Conservation (phyloP, 495 filamentous ascomycete species). For the Hypoxylon rickii region DNA sequence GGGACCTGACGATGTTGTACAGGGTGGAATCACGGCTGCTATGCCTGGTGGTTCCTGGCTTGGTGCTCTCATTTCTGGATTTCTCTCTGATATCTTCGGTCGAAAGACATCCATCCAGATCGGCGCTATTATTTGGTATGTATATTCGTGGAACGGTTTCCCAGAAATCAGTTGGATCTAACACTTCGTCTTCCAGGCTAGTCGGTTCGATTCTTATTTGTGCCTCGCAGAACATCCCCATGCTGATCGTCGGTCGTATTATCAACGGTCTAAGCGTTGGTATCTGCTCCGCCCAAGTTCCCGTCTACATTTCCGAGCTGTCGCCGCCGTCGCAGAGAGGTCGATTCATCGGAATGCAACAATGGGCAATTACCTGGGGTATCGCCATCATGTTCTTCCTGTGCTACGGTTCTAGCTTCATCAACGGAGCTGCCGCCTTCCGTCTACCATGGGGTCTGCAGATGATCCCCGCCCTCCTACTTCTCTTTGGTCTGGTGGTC, state of each 20-base stretch:
- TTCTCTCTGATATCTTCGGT: constrained; percentile 67
- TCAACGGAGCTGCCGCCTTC: constrained; percentile 65
- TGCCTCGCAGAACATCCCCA: constrained; percentile 72
- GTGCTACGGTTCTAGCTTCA: constrained; percentile 74
- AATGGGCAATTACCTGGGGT: constrained; percentile 83
- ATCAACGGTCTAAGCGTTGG: constrained; percentile 79
- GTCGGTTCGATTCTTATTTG: constrained; percentile 70
- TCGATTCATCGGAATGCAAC: constrained; percentile 70
- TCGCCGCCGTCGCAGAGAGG: constrained; percentile 72
- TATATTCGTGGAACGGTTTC: not conserved
- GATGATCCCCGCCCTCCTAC: constrained; percentile 69
- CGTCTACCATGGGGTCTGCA: constrained; percentile 79
- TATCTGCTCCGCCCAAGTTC: constrained; percentile 78
- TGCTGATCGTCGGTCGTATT: constrained; percentile 74
- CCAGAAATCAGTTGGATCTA: too few relatives aligned
- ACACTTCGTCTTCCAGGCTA: constrained; percentile 35
- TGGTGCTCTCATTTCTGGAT: constrained; percentile 70
- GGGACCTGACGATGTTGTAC: constrained; percentile 53
- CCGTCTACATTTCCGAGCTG: constrained; percentile 78
- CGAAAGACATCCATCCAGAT: constrained; percentile 70
- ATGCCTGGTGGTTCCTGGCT: constrained; percentile 80
- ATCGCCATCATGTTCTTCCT: constrained; percentile 84
- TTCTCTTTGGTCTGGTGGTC: constrained; percentile 65
- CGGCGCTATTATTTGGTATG: constrained; percentile 66
- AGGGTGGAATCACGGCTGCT: constrained; percentile 67